Percentiles rank a stretch among this genome's conserved stretches.
Evolutionary conservation across 148 eudicot genomes (phyloP).

Genomic region (Chenopodium album): DNA sequence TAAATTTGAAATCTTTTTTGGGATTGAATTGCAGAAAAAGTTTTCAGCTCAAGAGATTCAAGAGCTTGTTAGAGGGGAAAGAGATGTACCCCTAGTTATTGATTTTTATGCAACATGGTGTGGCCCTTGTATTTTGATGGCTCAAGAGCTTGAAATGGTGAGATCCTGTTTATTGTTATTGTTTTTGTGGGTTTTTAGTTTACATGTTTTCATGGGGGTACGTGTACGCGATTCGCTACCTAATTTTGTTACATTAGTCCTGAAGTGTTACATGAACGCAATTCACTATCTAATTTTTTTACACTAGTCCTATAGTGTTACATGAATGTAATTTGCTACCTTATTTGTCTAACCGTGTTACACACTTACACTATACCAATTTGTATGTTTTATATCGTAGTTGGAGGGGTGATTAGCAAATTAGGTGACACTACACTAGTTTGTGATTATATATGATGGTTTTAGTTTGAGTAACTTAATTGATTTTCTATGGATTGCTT

Average conservation of each 20-base stretch:
- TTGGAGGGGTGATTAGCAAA: background rate
- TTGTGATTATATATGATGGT: background rate
- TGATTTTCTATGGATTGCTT: too few species aligned
- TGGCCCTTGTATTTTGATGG: slow-evolving; percentile 96
- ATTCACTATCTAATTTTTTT: background rate
- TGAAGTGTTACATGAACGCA: background rate
- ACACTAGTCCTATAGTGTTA: background rate
- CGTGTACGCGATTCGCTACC: background rate
- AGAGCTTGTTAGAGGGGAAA: slow-evolving; percentile 87
- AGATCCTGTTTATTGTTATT: background rate
- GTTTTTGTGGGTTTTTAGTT: background rate
- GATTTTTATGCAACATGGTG: slow-evolving; percentile 99
- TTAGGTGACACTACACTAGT: background rate
- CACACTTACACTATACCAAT: background rate
- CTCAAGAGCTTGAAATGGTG: slow-evolving; percentile 98
- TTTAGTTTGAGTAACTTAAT: background rate
- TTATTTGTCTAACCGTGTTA: background rate
- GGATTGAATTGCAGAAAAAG: slow-evolving; percentile 62
- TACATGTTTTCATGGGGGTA: background rate
- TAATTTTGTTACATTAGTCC: background rate
- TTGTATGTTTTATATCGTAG: background rate
- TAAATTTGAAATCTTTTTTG: background rate
- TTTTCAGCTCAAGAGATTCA: slow-evolving; percentile 70
- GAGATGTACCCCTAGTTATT: slow-evolving; percentile 72
- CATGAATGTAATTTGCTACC: background rate